These are phyloP conservation scores for Debaryomycetaceae sp. DNA, from an alignment of 1,139 yeast genomes.

Conservation along the genomic window DNA sequence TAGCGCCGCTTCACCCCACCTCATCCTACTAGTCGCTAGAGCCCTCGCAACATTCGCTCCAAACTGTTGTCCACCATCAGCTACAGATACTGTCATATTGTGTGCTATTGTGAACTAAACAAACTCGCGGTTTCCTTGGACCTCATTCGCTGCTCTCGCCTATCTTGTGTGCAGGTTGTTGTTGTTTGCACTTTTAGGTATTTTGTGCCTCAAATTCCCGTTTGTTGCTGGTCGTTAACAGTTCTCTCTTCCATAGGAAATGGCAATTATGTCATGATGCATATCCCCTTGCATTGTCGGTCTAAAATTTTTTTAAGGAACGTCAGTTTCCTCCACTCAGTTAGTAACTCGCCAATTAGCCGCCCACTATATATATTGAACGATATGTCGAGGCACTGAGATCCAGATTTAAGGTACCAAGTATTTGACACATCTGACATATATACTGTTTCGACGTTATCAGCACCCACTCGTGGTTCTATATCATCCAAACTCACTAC, in stretches of 20 bases:
- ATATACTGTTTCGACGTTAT: too few relatives aligned
- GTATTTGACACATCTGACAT: too few relatives aligned
- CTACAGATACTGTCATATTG: too few relatives aligned
- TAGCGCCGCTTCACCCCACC: too few relatives aligned
- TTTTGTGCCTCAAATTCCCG: background rate
- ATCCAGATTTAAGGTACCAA: too few relatives aligned
- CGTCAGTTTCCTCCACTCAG: background rate
- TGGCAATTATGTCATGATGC: background rate
- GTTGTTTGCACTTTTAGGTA: background rate
- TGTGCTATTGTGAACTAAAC: too few relatives aligned
- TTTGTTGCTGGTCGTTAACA: background rate
- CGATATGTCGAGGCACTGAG: background rate
- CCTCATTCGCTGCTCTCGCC: background rate
- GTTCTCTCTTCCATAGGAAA: background rate
- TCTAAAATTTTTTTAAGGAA: background rate
- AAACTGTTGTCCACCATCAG: too few relatives aligned
- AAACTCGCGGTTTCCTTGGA: too few relatives aligned
- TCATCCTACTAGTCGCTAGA: too few relatives aligned
- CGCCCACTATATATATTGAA: background rate
- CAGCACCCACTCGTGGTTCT: too few relatives aligned
- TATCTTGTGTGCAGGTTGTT: background rate
- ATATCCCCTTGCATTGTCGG: conserved; percentile 1
- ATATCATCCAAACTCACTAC: too few relatives aligned
- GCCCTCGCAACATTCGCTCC: too few relatives aligned
- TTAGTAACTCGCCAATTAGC: background rate